Evolutionary conservation across 192 early-diverging fungal genomes (phyloP), one percentile per base, ranked within the genome.

Genomic region (Phycomyces blakesleeanus): DNA sequence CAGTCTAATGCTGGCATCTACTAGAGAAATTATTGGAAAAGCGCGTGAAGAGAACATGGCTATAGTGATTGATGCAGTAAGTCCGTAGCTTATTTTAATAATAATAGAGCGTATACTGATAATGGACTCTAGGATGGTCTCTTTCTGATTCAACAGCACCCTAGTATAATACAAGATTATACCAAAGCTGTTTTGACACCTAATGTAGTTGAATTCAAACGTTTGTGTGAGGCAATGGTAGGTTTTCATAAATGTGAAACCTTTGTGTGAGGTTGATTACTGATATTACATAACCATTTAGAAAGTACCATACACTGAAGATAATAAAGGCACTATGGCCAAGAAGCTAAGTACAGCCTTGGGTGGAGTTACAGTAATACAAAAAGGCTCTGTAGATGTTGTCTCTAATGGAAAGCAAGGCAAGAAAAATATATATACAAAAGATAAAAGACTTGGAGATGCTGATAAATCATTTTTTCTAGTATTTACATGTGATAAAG

Each of bases 51-150:
- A 73, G 16, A 38, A 76, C 0, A 73, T 93, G 66, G 83, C 90
- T 0, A 73, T 99, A 20, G 91, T 99, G 0, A 71, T 99, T 50
- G 97, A 99, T 76, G 97, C 97, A 21, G 89, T 91, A 75, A 69
- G 75, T 73, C 5, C 16, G 10, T 1, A 21, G n/a, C n/a, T n/a
- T n/a, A n/a, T n/a, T n/a, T n/a, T n/a, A n/a, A n/a, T n/a, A n/a
- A 39, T 62, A 12, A 39, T 25, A 18, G 24, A 5, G 27, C 26
- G n/a, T 34, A 12, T 68, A 11, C 55, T 6, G 18, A 38, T 15
- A 57, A 22, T n/a, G 9, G 18, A 25, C 21, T n/a, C 25, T 62
- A 92, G 79, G 96, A 99, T 78, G 93, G 86, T 0, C 75, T 98
- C 37, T 91, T 75, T 42, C 60, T 96, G 0, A 76, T 98, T 14